Base-by-base conservation (phyloP, 306 rosid genomes). In the Prinsepia uniflora region DNA sequence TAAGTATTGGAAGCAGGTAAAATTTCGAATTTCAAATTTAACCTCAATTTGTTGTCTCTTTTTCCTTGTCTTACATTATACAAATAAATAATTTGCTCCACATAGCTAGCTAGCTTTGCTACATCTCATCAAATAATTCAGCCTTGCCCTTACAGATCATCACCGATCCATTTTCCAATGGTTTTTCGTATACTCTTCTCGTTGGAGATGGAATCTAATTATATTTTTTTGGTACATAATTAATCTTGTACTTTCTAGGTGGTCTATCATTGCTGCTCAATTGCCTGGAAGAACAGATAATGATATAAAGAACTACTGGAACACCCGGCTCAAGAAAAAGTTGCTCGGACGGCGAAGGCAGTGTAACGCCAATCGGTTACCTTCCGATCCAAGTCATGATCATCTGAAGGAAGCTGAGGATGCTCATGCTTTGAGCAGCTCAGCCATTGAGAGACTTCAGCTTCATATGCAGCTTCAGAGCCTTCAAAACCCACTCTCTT, bases 1-100 rank as follows among this genome's bases (percentile, higher is more conserved):
- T 95, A 44, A 95, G 99, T 88, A 95, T 95, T 78, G 99, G 99
- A 55, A 95, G 99, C 98, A 90, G 98, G 98, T 93, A 58, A 55
- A 55, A 22, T 56, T 5, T 68, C 48, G 6, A 6, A 22, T 5
- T 2, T 2, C 7, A 56, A 56, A 5, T 78, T 63, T 67, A 72
- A 55, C 67, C 80, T 84, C 70, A 76, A 30, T 17, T 48, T 45
- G 78, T 84, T 92, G 96, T 92, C 96, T 41, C 63, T 47, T 82
- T 72, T 84, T 68, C 84, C 72, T 76, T 79, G 86, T 83, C 75
- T 39, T 43, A 42, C 81, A 83, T 45, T 20, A 4, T 17, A 47
- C 53, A 63, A 69, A 69, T 24, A 49, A 20, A 20, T 42, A 24
- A 56, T 60, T n/a, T 42, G 5, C 22, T 5, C 34, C 13, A n/a